A percentile compares a stretch with the other conserved stretches of the same genome.
These are phyloP conservation scores for Umbilicaria muhlenbergii DNA, from an alignment of 495 filamentous ascomycete genomes.

Conservation along the genomic window DNA sequence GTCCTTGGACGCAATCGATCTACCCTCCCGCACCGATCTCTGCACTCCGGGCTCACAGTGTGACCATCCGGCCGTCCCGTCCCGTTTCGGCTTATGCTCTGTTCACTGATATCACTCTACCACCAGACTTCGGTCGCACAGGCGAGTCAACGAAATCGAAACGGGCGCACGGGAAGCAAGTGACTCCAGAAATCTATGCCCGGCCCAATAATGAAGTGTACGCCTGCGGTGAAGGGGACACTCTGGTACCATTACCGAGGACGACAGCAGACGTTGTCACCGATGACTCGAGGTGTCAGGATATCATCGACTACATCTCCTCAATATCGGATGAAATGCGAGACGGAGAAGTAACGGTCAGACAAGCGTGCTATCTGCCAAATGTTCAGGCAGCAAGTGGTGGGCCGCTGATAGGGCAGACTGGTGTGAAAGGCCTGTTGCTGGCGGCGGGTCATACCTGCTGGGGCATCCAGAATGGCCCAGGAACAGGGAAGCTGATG, in stretches of 20 bases:
- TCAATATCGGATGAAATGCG: conserved; percentile 63
- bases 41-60: conserved; percentile 74
- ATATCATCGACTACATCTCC: conserved; percentile 68
- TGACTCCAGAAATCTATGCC: conserved; percentile 86
- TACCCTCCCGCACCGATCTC: conserved; percentile 65
- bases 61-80: conserved; percentile 58
- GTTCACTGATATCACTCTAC: conserved; percentile 79
- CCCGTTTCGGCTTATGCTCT: conserved; percentile 77
- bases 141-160: conserved; percentile 32
- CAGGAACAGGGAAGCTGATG: conserved; percentile 79
- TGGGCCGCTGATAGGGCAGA: conserved; percentile 65
- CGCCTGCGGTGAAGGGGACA: conserved; percentile 84
- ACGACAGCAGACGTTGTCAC: conserved; percentile 64
- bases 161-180: conserved; percentile 39
- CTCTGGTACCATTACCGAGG: conserved; percentile 53
- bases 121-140: conserved; percentile 28
- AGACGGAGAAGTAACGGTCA: conserved; percentile 58
- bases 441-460: conserved; percentile 88
- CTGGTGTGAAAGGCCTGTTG: conserved; percentile 59
- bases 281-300: conserved; percentile 66
- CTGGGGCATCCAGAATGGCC: conserved; percentile 96
- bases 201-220: conserved; percentile 81
- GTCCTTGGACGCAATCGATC: conserved; percentile 72
- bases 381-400: conserved; percentile 45
- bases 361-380: conserved; percentile 93